Base-by-base conservation (phyloP, 2,329 filamentous ascomycete species). In the Corynespora cassiicola region DNA sequence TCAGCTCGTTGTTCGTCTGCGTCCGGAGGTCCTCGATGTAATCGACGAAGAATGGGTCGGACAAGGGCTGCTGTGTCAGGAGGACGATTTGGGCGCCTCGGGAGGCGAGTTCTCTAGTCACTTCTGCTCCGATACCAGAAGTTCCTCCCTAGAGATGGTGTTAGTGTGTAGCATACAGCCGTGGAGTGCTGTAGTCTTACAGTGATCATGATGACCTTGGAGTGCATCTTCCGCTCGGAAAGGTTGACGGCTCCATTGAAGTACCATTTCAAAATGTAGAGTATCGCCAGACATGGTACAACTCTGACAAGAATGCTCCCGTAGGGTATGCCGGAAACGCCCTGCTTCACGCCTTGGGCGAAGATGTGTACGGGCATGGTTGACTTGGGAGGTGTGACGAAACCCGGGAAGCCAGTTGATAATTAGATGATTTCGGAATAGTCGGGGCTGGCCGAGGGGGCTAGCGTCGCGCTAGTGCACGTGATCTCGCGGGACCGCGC, bases 71-170 rank as follows among this genome's bases (percentile, higher is more conserved):
- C 49, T 88, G 88, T 5, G 92, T 95, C 33, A 99, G 82, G 27
- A 99, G 84, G 42, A 97, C 80, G 47, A 99, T 76, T 73, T 99
- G 95, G 30, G 92, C 91, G 51, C 94, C 94, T 50, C 90, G 84
- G 12, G 74, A 65, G 37, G 92, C 92, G 36, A 99, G 81, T 42
- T 86, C 81, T 50, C 82, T 76, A 5, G 87, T 87, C 27, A 89
- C 81, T 39, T 82, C 79, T 42, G 90, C 88, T 32, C 94, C 94
- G 63, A 99, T 87, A 10, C 94, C 94, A 29, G 91, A 92, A 35
- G 94, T 99, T 18, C 92, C 94, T 53, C 94, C 86, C 84, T 86
- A 31, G 11, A 11, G 4, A 18, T 2, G 26, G 3, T 47, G 39
- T 66, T 32, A 59, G 55, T 22, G 30, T 22, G n/a, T 6, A 36